These are phyloP conservation scores for Candida pseudoglaebosa DNA, from an alignment of 805 yeast genomes.

Conservation along the genomic window DNA sequence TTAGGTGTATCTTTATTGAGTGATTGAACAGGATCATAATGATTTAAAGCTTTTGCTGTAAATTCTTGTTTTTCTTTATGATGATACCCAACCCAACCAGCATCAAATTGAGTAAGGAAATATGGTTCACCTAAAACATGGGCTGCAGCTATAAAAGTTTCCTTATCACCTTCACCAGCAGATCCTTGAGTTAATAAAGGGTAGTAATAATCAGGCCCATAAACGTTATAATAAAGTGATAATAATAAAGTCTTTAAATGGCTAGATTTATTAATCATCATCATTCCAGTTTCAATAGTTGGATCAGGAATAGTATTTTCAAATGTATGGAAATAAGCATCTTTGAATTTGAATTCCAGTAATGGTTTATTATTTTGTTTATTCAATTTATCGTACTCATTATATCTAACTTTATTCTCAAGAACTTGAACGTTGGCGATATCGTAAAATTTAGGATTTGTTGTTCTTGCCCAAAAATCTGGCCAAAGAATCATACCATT, in stretches of 20 bases:
- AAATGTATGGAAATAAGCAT: constrained; percentile 51
- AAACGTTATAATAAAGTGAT: constrained; percentile 59
- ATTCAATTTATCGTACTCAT: constrained; percentile 32
- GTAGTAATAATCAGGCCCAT: constrained; percentile 65
- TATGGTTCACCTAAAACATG: constrained; percentile 44
- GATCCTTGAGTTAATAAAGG: constrained; percentile 67
- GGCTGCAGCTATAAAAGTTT: constrained; percentile 71
- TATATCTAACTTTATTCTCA: constrained; percentile 32
- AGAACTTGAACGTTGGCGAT: constrained; percentile 41
- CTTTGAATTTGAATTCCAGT: constrained; percentile 22
- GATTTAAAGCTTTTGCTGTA: constrained; percentile 34
- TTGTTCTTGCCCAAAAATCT: constrained; percentile 67
- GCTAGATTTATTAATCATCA: constrained; percentile 54
- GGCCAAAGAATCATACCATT: constrained; percentile 59
- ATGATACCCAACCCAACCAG: constrained; percentile 35
- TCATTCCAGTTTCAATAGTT: constrained; percentile 67
- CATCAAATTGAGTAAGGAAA: constrained; percentile 49
- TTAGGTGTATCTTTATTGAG: constrained; percentile 9
- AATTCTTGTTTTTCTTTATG: constrained; percentile 22
- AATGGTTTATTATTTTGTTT: constrained; percentile 20
- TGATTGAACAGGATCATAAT: constrained; percentile 37
- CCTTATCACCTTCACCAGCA: constrained; percentile 81
- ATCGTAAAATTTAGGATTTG: constrained; percentile 55
- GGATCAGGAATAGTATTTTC: constrained; percentile 65
- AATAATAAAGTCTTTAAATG: constrained; percentile 58